Evolutionary conservation across 1,139 yeast genomes (phyloP), one percentile per base, ranked within the genome.

Genomic region (Saccharomyces hybrid): DNA sequence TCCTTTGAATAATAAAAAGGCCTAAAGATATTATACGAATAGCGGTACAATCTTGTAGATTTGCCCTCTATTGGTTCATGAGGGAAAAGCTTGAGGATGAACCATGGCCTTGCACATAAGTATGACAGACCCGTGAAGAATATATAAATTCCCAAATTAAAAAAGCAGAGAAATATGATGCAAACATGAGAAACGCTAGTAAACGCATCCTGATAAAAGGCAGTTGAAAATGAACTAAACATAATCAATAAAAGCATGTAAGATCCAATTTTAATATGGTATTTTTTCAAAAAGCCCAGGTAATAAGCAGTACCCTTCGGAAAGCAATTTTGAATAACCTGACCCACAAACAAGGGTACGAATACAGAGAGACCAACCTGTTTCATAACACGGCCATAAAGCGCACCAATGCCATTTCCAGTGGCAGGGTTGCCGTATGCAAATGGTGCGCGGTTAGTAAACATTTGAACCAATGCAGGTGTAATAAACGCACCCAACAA

Each of bases 271-370:
- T 88, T 88, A 63, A 78, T 76, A 60, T 88, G 75, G 62, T 78
- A 80, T 63, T 83, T 82, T 14, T 79, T 84, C 2, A 80, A 70
- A 54, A 83, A 71, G 32, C 76, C 73, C 83, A 86, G 81, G 31
- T 58, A 60, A 11, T 55, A 59, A 63, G 82, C 79, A 1, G 83
- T 80, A 64, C 81, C 84, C 53, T 75, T 77, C 0, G 93, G 90
- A 59, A 81, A 78, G 1, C 86, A 47, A 66, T 86, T 84, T 66
- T 87, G 95, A 9, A 86, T 65, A 16, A 85, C 82, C 68, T 89
- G 97, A 0, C 97, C 97, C n/a, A 88, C 91, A 68, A 86, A 83
- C 34, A 88, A 70, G 0, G 97, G 97, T 4, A 88, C 81, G 69
- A 89, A 88, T 2, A 89, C 90, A 5, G 93, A 81, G 30, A 86